Conservation (phyloP, 2,329 filamentous ascomycete species). For the Trichophyton schoenleinii region DNA sequence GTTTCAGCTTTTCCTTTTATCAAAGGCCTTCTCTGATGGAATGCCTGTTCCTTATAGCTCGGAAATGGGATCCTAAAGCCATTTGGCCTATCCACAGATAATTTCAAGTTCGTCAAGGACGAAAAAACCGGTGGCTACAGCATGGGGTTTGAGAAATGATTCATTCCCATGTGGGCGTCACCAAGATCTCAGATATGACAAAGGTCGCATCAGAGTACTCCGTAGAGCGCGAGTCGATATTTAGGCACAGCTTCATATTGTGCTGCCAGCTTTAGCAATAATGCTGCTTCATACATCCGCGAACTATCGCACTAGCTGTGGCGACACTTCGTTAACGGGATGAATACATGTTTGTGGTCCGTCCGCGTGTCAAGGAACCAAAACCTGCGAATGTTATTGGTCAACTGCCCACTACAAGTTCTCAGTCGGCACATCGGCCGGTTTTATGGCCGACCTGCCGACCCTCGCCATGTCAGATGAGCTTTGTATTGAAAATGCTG, state of each 20-base stretch:
- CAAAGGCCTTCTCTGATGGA: conserved; percentile 5
- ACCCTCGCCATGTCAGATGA: neutral
- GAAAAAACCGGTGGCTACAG: conserved; percentile 83
- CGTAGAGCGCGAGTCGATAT: too few relatives aligned
- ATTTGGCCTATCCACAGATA: conserved; percentile 86
- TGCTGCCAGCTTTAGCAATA: too few relatives aligned
- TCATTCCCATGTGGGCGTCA: neutral
- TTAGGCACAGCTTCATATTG: too few relatives aligned
- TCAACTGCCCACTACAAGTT: neutral
- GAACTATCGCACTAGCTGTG: too few relatives aligned
- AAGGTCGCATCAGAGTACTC: too few relatives aligned
- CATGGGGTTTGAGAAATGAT: conserved; percentile 57
- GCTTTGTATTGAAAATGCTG: too few relatives aligned
- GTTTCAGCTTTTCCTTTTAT: neutral
- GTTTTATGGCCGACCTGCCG: neutral
- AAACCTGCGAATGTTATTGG: neutral
- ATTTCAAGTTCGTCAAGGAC: conserved; percentile 89
- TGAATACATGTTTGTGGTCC: too few relatives aligned
- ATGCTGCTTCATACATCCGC: too few relatives aligned
- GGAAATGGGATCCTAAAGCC: conserved; percentile 87
- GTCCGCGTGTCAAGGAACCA: too few relatives aligned
- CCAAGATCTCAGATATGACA: neutral
- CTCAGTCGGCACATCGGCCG: neutral
- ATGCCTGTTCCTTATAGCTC: conserved; percentile 36
- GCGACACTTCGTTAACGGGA: too few relatives aligned